phyloP scores from a whole-genome alignment of 2,329 filamentous ascomycete species.

The Trichoderma endophyticum region DNA sequence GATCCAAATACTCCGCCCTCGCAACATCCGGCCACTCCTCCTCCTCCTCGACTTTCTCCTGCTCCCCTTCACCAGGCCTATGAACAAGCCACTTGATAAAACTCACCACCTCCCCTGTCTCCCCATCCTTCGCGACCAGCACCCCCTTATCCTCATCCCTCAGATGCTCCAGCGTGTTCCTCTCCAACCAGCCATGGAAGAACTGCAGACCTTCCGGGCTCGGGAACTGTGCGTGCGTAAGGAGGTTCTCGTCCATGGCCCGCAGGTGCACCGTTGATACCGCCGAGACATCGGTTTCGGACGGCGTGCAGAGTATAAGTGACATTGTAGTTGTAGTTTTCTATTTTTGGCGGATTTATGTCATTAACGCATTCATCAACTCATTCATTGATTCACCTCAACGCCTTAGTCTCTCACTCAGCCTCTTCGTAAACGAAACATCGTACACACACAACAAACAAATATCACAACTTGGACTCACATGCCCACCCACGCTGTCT shows the following conservation, averaged over 20 bases:
- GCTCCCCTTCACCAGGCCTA: slow-evolving; percentile 20
- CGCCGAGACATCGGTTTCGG: slow-evolving; percentile 25
- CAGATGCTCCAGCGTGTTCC: slow-evolving; percentile 32
- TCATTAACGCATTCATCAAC: background rate
- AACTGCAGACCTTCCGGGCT: slow-evolving; percentile 29
- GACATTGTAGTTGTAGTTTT: slow-evolving; percentile 21
- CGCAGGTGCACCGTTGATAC: slow-evolving; percentile 35
- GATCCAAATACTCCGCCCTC: slow-evolving; percentile 32
- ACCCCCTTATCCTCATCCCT: slow-evolving; percentile 28
- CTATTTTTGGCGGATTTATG: background rate
- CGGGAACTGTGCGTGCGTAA: slow-evolving; percentile 42
- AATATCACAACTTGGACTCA: background rate
- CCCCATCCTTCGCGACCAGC: slow-evolving; percentile 34
- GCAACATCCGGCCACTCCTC: slow-evolving; percentile 32
- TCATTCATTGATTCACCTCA: background rate
- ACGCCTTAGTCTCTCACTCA: background rate
- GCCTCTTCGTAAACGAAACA: background rate
- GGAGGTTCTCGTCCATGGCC: slow-evolving; percentile 39
- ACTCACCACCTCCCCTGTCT: slow-evolving; percentile 30
- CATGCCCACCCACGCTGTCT: background rate
- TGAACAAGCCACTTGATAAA: slow-evolving; percentile 39
- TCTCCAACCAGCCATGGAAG: slow-evolving; percentile 31
- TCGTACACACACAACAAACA: background rate
- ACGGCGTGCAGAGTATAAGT: slow-evolving; percentile 29
- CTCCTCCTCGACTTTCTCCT: slow-evolving; percentile 26